Evolutionary conservation across 805 yeast genomes (phyloP).

Genomic region (Kluyveromyces lactis): DNA sequence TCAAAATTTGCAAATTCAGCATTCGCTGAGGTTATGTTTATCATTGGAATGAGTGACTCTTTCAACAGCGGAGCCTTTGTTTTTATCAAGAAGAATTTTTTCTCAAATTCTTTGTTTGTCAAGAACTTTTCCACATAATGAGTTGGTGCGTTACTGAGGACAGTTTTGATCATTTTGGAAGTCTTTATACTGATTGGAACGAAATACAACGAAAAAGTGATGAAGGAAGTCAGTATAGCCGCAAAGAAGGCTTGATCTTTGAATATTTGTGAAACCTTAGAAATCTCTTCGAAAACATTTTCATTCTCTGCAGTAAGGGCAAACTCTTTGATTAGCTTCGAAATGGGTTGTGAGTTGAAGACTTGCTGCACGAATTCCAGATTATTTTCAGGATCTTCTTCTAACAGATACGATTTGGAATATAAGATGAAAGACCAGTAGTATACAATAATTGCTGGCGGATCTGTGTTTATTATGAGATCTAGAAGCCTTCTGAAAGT

Average conservation of each 20-base stretch:
- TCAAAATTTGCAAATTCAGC: constrained; percentile 61
- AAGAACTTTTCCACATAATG: constrained; percentile 34
- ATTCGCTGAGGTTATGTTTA: constrained; percentile 53
- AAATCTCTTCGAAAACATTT: constrained; percentile 40
- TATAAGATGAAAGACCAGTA: constrained; percentile 60
- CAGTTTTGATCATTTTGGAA: constrained; percentile 24
- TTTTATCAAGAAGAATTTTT: constrained; percentile 37
- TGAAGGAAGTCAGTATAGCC: constrained; percentile 33
- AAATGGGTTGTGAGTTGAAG: constrained; percentile 9
- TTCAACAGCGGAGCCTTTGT: constrained; percentile 65
- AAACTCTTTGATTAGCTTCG: constrained; percentile 20
- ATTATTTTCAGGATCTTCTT: constrained; percentile 29
- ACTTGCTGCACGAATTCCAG: constrained; percentile 10
- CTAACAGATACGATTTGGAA: constrained; percentile 40
- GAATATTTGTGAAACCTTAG: constrained; percentile 34
- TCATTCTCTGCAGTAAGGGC: constrained; percentile 32
- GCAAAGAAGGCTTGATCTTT: constrained; percentile 44
- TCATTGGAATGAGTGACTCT: constrained; percentile 46
- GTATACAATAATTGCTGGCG: constrained; percentile 46
- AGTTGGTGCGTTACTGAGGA: constrained; percentile 27
- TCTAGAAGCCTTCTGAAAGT: constrained; percentile 35
- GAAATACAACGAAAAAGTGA: constrained; percentile 33
- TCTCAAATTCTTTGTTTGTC: constrained; percentile 27
- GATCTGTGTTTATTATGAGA: constrained; percentile 29
- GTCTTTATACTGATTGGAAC: constrained; percentile 37